phyloP scores from a whole-genome alignment of 2,329 filamentous ascomycete species.

The Leptographium flavum region DNA sequence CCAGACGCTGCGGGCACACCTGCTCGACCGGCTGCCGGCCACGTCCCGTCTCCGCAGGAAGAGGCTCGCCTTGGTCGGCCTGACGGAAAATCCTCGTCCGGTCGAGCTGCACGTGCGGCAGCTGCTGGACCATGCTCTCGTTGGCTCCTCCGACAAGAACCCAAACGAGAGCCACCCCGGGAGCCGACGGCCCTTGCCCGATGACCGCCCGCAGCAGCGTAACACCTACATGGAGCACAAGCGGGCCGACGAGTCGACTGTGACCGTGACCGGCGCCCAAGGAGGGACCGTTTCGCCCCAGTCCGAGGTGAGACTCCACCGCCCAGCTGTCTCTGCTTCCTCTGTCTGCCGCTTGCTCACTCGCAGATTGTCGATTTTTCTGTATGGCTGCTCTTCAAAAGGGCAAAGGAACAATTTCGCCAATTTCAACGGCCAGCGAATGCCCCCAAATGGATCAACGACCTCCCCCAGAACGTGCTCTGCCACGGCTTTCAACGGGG shows the following conservation, averaged over 20 bases:
- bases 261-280: slow-evolving; percentile 34
- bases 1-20: slow-evolving; percentile 54
- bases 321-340: slow-evolving; percentile 1
- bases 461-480: slow-evolving; percentile 32
- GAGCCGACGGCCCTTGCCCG: slow-evolving; percentile 7
- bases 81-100: slow-evolving; percentile 4
- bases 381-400: slow-evolving; percentile 63
- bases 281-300: slow-evolving; percentile 37
- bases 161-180: neutral
- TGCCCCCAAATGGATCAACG: neutral
- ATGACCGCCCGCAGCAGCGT: slow-evolving; percentile 40
- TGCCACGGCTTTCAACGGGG: slow-evolving; percentile 65
- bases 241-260: slow-evolving; percentile 40
- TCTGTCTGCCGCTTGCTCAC: neutral
- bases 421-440: slow-evolving; percentile 31
- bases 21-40: slow-evolving; percentile 50
- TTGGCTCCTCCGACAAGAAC: slow-evolving; percentile 37
- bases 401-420: slow-evolving; percentile 27
- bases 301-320: slow-evolving; percentile 37
- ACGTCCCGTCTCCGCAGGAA: slow-evolving; percentile 48
- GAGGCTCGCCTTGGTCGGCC: slow-evolving; percentile 28
- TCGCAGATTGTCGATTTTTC: slow-evolving; percentile 61
- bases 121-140: slow-evolving; percentile 55
- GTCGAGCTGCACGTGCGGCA: slow-evolving; percentile 30
- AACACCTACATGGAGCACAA: slow-evolving; percentile 41